Evolutionary conservation across 73 alveolate species (phyloP), one percentile per base, ranked within the genome.

Genomic region (Paramecium sexaurelia): DNA sequence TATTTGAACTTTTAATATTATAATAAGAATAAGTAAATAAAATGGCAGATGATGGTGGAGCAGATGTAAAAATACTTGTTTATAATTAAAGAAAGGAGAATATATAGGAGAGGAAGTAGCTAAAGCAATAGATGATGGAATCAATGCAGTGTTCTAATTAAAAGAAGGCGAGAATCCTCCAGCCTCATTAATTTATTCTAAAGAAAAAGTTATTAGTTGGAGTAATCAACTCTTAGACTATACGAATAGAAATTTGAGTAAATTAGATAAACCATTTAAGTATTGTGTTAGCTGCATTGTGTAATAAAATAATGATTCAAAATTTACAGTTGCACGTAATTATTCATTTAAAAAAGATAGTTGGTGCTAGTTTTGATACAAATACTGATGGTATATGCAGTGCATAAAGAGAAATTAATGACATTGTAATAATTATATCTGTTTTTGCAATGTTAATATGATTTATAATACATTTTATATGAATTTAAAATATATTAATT

Each of bases 181-280:
- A 88, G 89, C 55, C 8, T 66, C 91, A 35, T 37, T 93, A 83
- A 92, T 87, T 33, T 95, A 95, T 85, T 85, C 87, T 35, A 95
- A 95, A 69, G 97, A 95, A 17, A 95, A 95, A 89, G 97, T 95
- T 41, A 95, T 89, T 71, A 56, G 75, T 22, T 95, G 97, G 97
- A 93, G 95, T 85, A 61, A 91, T 84, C 91, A 95, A 85, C 85
- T 95, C 68, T 88, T 95, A 83, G 97, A 95, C 51, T 91, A 92
- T 45, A 89, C 95, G 67, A 90, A 92, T 29, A 95, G 95, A 83
- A 95, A 93, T 40, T 94, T 95, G 10, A 95, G 91, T 11, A 93
- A 93, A 68, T 87, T 95, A 24, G 91, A 85, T 22, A 95, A 93
- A 91, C 91, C 92, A 43, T 93, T 95, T 89, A 95, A 95, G 55